Conservation (phyloP, 208 protist species). For the Crithidia expoeki region DNA sequence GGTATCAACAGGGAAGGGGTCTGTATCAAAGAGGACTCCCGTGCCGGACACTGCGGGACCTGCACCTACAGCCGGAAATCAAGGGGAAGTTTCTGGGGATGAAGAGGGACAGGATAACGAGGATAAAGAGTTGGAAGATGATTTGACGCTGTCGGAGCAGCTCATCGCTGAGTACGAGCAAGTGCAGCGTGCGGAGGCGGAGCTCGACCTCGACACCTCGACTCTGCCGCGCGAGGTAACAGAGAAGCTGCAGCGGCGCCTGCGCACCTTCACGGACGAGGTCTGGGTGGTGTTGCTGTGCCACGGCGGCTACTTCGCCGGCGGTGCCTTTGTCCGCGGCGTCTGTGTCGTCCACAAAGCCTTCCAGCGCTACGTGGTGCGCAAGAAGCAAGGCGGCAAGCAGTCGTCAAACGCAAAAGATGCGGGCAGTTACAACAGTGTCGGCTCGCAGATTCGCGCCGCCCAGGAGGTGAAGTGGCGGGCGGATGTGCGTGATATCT, state of each 20-base stretch:
- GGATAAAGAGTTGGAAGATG: slow-evolving; percentile 17
- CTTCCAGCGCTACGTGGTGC: slow-evolving; percentile 91
- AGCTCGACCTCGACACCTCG: slow-evolving; percentile 25
- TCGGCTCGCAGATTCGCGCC: slow-evolving; percentile 86
- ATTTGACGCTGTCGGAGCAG: slow-evolving; percentile 60
- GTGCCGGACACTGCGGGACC: no score
- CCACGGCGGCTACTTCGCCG: slow-evolving; percentile 90
- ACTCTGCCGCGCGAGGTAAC: slow-evolving; percentile 41
- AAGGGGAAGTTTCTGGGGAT: not conserved
- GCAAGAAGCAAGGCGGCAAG: slow-evolving; percentile 93
- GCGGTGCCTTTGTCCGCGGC: slow-evolving; percentile 71
- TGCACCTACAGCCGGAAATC: not conserved
- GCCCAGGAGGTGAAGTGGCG: slow-evolving; percentile 88
- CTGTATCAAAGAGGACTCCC: not conserved
- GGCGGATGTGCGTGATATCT: slow-evolving; percentile 73
- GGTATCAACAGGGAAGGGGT: not conserved
- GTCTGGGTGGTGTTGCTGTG: slow-evolving; percentile 86
- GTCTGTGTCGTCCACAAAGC: slow-evolving; percentile 78
- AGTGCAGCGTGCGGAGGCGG: slow-evolving; percentile 48
- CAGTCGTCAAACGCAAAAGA: slow-evolving; percentile 88
- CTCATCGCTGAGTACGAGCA: slow-evolving; percentile 76
- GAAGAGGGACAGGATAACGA: not conserved
- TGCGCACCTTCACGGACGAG: slow-evolving; percentile 45
- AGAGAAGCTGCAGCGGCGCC: slow-evolving; percentile 25
- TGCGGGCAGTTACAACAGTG: slow-evolving; percentile 70